Percentiles rank a stretch among this genome's conserved stretches.
phyloP scores from a whole-genome alignment of 805 yeast species.

The baker's yeast (Saccharomyces cerevisiae) region DNA sequence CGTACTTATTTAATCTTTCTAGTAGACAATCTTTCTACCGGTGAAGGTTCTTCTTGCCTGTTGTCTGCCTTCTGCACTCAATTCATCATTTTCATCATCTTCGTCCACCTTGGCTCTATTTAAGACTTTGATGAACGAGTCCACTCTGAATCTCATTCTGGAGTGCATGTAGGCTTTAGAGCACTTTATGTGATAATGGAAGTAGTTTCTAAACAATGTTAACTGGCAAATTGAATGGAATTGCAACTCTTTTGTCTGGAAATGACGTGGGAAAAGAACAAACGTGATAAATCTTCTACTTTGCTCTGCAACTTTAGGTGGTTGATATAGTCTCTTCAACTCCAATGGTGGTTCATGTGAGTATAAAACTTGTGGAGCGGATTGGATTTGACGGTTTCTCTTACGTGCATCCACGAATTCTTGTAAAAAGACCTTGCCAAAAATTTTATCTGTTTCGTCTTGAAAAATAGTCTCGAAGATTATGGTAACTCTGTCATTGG shows the following conservation, averaged over 20 bases:
- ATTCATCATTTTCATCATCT: constrained; percentile 39
- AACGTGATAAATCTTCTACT: constrained; percentile 45
- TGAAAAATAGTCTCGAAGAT: constrained; percentile 89
- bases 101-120: constrained; percentile 95
- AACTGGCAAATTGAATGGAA: constrained; percentile 63
- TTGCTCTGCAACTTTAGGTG: constrained; percentile 32
- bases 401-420: constrained; percentile 95
- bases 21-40: constrained; percentile 30
- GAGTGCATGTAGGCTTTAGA: constrained; percentile 97
- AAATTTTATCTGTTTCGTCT: constrained; percentile 91
- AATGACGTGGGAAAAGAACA: constrained; percentile 81
- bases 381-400: constrained; percentile 87
- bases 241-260: constrained; percentile 47
- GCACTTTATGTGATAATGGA: constrained; percentile 97
- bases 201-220: constrained; percentile 87
- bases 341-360: constrained; percentile 95
- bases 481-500: constrained; percentile 93
- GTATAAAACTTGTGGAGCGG: constrained; percentile 95
- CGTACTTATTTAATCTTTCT: constrained; percentile 1
- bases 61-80: constrained; percentile 6
- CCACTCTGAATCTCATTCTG: constrained; percentile 93
- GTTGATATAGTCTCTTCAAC: constrained; percentile 33
- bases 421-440: constrained; percentile 82
- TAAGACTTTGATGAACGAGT: constrained; percentile 87
- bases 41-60: constrained; percentile 28